Percentiles rank a stretch among this genome's conserved stretches.
These are phyloP conservation scores for Sarcodon sp. DNA, from an alignment of 768 basidiomycete genomes.

Conservation along the genomic window DNA sequence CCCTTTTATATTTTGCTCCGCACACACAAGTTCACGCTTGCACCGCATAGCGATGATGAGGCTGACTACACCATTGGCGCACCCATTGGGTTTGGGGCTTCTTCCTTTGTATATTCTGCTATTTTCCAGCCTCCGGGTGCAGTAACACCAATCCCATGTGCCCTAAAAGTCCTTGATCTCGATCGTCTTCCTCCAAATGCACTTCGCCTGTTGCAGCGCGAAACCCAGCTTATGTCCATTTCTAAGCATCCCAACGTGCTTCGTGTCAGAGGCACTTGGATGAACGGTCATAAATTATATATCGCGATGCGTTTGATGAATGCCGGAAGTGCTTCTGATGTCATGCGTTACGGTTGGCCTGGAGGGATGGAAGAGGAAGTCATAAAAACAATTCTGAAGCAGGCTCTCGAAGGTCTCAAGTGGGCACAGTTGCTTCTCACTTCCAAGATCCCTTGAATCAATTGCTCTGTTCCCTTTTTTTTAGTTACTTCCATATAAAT, in stretches of 20 bases:
- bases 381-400: slow-evolving; percentile 70
- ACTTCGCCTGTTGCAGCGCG: slow-evolving; percentile 62
- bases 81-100: slow-evolving; percentile 85
- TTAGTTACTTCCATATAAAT: slow-evolving; percentile 77
- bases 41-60: slow-evolving; percentile 40
- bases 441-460: background rate
- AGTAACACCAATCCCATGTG: slow-evolving; percentile 40
- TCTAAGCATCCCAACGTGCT: slow-evolving; percentile 90
- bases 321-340: slow-evolving; percentile 74
- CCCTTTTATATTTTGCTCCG: slow-evolving; percentile 1
- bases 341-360: slow-evolving; percentile 75
- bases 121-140: slow-evolving; percentile 34
- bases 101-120: slow-evolving; percentile 82
- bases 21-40: background rate
- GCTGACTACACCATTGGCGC: slow-evolving; percentile 64
- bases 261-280: slow-evolving; percentile 85
- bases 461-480: background rate
- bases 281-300: slow-evolving; percentile 68
- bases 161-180: slow-evolving; percentile 84
- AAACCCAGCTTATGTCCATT: slow-evolving; percentile 87
- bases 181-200: slow-evolving; percentile 64
- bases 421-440: slow-evolving; percentile 24
- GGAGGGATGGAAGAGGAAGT: slow-evolving; percentile 92
- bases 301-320: slow-evolving; percentile 89
- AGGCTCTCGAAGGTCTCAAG: slow-evolving; percentile 84